phyloP scores from a whole-genome alignment of 768 basidiomycete genomes.

The Clitopilus hobsonii region DNA sequence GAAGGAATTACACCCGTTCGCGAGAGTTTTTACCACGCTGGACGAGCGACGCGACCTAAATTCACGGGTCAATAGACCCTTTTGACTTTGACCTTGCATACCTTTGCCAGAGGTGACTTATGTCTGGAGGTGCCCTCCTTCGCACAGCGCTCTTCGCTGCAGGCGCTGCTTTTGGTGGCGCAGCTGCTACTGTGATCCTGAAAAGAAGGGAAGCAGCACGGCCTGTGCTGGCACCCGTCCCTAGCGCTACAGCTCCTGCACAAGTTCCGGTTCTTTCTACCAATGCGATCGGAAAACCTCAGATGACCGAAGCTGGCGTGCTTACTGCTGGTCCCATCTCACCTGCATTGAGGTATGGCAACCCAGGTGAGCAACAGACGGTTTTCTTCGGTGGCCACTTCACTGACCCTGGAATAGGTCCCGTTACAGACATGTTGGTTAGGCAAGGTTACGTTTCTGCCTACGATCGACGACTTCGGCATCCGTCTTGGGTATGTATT shows the following conservation, averaged over 20 bases:
- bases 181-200: conserved; percentile 51
- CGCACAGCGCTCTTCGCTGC: conserved; percentile 77
- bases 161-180: conserved; percentile 78
- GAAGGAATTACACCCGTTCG: conserved; percentile 1
- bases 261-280: conserved; percentile 40
- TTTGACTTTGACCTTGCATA: neutral
- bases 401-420: conserved; percentile 47
- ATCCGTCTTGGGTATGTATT: conserved; percentile 84
- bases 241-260: conserved; percentile 9
- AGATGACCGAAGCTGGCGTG: conserved; percentile 30
- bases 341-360: conserved; percentile 66
- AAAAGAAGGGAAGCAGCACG: conserved; percentile 23
- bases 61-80: no score
- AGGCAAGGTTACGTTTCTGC: conserved; percentile 83
- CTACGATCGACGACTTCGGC: conserved; percentile 86
- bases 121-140: conserved; percentile 38
- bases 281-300: conserved; percentile 38
- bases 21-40: conserved; percentile 12
- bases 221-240: conserved; percentile 12
- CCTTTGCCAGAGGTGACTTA: conserved; percentile 7
- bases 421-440: conserved; percentile 73
- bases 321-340: conserved; percentile 19
- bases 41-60: no score
- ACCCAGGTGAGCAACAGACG: conserved; percentile 56
- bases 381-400: neutral